Percentiles rank a stretch among this genome's conserved stretches.
phyloP scores from a whole-genome alignment of 108 stramenopile species.

The Fragilariopsis cylindrus region DNA sequence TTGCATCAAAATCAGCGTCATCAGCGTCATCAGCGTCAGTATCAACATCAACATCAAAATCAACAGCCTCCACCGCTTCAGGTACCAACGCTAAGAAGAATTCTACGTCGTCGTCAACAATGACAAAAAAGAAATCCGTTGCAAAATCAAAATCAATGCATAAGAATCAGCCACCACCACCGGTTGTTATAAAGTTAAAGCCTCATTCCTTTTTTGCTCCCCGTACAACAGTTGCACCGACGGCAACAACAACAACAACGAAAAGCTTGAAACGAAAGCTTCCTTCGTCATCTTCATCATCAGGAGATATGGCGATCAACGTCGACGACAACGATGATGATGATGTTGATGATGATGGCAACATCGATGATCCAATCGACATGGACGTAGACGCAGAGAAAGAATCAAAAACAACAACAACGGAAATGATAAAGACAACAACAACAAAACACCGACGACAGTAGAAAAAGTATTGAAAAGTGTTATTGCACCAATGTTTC shows the following conservation, averaged over 20 bases:
- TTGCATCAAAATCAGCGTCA: background rate
- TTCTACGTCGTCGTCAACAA: background rate
- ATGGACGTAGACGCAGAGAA: no score
- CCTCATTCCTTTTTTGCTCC: conserved; percentile 31
- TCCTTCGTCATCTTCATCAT: background rate
- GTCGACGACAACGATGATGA: no score
- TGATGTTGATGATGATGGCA: no score
- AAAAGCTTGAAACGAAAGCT: conserved; percentile 15
- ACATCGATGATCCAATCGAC: no score
- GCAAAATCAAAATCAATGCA: background rate
- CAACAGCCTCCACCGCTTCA: background rate
- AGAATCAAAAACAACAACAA: no score
- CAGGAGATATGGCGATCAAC: no score
- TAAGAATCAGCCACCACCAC: rapidly evolving
- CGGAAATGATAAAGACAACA: background rate
- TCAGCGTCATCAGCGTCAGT: background rate
- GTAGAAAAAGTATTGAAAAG: background rate
- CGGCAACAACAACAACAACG: background rate
- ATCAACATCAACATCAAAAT: background rate
- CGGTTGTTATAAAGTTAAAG: no score
- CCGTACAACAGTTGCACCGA: background rate
- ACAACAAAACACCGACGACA: background rate
- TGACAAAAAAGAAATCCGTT: background rate
- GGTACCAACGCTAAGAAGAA: no score
- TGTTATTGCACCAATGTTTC: conserved; percentile 11